phyloP scores from a whole-genome alignment of 2,329 filamentous ascomycete genomes.

The Hypoxylon sp. region DNA sequence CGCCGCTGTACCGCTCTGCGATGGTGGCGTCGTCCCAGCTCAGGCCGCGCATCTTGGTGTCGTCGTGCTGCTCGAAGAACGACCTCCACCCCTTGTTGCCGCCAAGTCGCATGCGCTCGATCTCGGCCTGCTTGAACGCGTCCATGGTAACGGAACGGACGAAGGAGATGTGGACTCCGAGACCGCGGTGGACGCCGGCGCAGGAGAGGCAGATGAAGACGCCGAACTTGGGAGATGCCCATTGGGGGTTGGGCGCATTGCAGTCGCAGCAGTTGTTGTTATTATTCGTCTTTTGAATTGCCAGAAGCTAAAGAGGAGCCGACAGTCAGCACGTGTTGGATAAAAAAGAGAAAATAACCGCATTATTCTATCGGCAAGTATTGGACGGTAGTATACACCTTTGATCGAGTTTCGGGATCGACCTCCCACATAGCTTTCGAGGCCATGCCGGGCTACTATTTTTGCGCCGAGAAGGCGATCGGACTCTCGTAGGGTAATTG shows the following conservation, averaged over 20 bases:
- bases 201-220: conserved; percentile 98
- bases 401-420: conserved; percentile 94
- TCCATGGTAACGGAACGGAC: conserved; percentile 98
- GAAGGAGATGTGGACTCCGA: conserved; percentile 98
- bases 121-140: conserved; percentile 92
- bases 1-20: conserved; percentile 86
- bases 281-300: conserved; percentile 87
- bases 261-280: conserved; percentile 96
- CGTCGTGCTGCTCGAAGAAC: conserved; percentile 81
- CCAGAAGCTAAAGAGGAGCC: conserved; percentile 70
- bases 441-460: conserved; percentile 54
- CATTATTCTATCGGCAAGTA: background rate
- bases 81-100: conserved; percentile 87
- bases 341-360: conserved; percentile 6
- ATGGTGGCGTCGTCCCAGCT: conserved; percentile 89
- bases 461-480: conserved; percentile 14
- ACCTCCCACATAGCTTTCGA: conserved; percentile 96
- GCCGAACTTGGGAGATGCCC: conserved; percentile 96
- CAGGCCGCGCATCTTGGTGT: conserved; percentile 71
- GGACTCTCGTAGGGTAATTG: background rate
- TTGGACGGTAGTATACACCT: conserved; percentile 63
- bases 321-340: conserved; percentile 23
- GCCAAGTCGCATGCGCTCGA: conserved; percentile 90
- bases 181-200: conserved; percentile 90
- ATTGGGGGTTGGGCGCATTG: conserved; percentile 94